phyloP scores from a whole-genome alignment of 768 basidiomycete genomes.

The Amanita fuliginea region DNA sequence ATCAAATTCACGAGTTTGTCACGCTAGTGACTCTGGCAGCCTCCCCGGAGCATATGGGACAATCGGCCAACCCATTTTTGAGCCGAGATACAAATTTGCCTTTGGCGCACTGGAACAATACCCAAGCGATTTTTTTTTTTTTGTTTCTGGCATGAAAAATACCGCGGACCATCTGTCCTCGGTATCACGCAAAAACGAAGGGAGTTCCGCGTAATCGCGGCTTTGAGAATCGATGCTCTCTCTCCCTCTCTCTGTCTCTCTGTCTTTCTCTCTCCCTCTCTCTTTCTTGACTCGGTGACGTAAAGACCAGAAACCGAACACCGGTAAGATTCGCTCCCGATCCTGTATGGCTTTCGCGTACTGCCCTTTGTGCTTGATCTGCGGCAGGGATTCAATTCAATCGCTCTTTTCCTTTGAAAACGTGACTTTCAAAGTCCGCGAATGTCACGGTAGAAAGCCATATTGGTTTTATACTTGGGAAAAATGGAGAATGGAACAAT shows the following conservation, averaged over 20 bases:
- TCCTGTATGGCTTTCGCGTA: neutral
- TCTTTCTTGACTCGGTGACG: neutral
- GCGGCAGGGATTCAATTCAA: neutral
- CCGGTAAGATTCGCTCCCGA: neutral
- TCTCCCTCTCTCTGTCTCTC: too few species aligned
- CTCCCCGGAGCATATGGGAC: neutral
- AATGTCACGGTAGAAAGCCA: neutral
- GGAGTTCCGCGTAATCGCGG: neutral
- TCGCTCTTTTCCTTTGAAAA: neutral
- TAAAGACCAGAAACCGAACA: neutral
- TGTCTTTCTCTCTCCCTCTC: too few species aligned
- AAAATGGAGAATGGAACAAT: neutral
- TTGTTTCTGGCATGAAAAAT: neutral
- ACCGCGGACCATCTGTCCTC: neutral
- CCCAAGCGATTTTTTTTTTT: neutral
- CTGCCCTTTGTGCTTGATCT: neutral
- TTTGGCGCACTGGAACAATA: neutral
- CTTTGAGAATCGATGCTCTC: too few species aligned
- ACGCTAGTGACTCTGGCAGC: too few species aligned
- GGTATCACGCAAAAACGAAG: neutral
- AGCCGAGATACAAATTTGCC: neutral
- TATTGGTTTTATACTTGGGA: neutral
- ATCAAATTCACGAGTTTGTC: too few species aligned
- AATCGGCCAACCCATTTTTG: too few species aligned
- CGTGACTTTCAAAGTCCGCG: constrained; percentile 2